Percentiles rank a stretch among this genome's conserved stretches.
Evolutionary conservation across 345 rosid species (phyloP).

Genomic region (Clarkia xantiana): DNA sequence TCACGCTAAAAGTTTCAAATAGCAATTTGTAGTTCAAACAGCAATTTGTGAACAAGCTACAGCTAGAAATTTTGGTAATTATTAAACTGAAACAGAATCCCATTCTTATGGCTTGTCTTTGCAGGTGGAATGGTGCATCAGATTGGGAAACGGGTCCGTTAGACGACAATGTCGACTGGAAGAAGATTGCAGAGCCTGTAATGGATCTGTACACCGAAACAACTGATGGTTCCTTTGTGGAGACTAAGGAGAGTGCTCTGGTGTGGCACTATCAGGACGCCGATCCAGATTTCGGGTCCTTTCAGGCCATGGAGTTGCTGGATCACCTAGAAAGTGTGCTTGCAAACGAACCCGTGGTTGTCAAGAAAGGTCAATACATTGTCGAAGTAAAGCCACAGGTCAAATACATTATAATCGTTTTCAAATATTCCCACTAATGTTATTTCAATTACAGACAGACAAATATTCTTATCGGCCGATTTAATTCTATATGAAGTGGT

Average conservation of each 20-base stretch:
- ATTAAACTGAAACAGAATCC: too few species aligned
- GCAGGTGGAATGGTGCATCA: constrained; percentile 10
- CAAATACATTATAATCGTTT: too few species aligned
- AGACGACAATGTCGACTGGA: constrained; percentile 12
- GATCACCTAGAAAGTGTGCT: constrained; percentile 20
- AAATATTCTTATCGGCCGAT: too few species aligned
- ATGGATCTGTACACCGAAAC: constrained; percentile 19
- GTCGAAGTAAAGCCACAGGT: constrained; percentile 22
- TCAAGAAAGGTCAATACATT: constrained; percentile 14
- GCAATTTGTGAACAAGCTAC: too few species aligned
- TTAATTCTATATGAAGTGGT: too few species aligned
- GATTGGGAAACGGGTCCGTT: constrained; percentile 13
- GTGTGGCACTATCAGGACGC: constrained; percentile 19
- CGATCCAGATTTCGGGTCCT: constrained; percentile 14
- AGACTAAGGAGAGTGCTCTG: constrained; percentile 18
- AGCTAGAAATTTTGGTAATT: too few species aligned
- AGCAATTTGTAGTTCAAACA: too few species aligned
- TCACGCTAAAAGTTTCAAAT: too few species aligned
- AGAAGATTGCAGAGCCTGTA: constrained; percentile 11
- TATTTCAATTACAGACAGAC: too few species aligned
- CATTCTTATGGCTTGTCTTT: background rate
- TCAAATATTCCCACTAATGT: too few species aligned
- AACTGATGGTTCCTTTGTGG: constrained; percentile 16
- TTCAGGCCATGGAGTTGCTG: constrained; percentile 16
- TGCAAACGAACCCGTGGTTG: constrained; percentile 13